Percentiles rank a stretch among this genome's conserved stretches.
Conservation (phyloP, 192 early-diverging fungal species). For the Coemansia sp. region DNA sequence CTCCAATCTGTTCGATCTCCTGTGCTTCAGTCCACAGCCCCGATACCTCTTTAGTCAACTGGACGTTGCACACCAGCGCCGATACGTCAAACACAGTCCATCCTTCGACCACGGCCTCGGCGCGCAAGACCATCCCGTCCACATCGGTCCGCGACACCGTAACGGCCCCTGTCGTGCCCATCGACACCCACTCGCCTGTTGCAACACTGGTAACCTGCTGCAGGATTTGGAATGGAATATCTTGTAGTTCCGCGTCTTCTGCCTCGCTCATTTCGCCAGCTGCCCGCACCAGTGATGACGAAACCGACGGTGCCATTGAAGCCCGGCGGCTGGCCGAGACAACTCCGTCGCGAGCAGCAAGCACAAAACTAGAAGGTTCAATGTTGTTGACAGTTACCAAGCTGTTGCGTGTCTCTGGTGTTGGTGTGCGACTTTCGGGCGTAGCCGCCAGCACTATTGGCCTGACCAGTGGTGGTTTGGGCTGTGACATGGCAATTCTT, state of each 20-base stretch:
- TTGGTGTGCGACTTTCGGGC: slow-evolving; percentile 6
- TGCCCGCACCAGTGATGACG: background rate
- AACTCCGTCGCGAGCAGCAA: background rate
- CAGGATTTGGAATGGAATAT: slow-evolving; percentile 20
- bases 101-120: slow-evolving; percentile 32
- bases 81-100: slow-evolving; percentile 47
- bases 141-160: slow-evolving; percentile 17
- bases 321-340: slow-evolving; percentile 1
- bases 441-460: slow-evolving; percentile 3
- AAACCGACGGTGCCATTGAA: background rate
- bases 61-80: background rate
- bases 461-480: background rate
- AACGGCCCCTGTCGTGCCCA: slow-evolving; percentile 22
- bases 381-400: background rate
- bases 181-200: slow-evolving; percentile 13
- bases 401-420: background rate
- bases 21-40: slow-evolving; percentile 28
- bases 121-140: slow-evolving; percentile 22
- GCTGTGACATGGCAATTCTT: background rate
- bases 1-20: slow-evolving; percentile 12
- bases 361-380: no score
- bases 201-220: slow-evolving; percentile 12
- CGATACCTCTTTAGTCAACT: slow-evolving; percentile 2
- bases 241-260: slow-evolving; percentile 7
- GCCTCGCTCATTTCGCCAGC: background rate